phyloP scores from a whole-genome alignment of 2,329 filamentous ascomycete genomes.

The Didymella segeticola region DNA sequence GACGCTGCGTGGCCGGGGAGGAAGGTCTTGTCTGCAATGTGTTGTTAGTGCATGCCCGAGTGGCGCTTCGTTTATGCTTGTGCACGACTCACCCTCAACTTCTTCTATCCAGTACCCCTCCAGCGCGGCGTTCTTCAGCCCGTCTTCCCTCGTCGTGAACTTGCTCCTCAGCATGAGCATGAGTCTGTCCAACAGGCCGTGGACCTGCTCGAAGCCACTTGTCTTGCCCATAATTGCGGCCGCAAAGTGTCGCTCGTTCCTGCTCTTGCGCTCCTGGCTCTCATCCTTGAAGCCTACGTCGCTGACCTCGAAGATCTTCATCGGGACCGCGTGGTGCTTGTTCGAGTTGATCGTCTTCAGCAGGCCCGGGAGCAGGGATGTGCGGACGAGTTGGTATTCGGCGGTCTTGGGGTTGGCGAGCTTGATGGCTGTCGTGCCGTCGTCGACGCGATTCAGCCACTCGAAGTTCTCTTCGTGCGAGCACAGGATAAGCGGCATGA shows the following conservation, averaged over 20 bases:
- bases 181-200: constrained; percentile 89
- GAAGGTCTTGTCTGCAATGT: constrained; percentile 76
- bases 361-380: constrained; percentile 82
- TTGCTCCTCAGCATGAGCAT: constrained; percentile 88
- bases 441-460: constrained; percentile 90
- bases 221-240: constrained; percentile 94
- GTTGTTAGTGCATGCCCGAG: background rate
- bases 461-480: constrained; percentile 98
- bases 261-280: constrained; percentile 77
- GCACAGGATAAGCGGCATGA: constrained; percentile 94
- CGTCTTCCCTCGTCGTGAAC: constrained; percentile 78
- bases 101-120: constrained; percentile 92
- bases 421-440: constrained; percentile 80
- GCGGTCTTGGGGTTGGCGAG: constrained; percentile 92
- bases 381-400: constrained; percentile 93
- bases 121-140: constrained; percentile 64
- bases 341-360: constrained; percentile 95
- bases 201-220: constrained; percentile 93
- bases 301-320: constrained; percentile 90
- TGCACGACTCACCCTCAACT: constrained; percentile 67
- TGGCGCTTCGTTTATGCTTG: background rate
- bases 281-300: constrained; percentile 93
- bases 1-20: constrained; percentile 88
- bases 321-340: constrained; percentile 84
- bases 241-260: constrained; percentile 95